Base-by-base conservation (phyloP, 306 rosid genomes). In the Mimosa bimucronata region DNA sequence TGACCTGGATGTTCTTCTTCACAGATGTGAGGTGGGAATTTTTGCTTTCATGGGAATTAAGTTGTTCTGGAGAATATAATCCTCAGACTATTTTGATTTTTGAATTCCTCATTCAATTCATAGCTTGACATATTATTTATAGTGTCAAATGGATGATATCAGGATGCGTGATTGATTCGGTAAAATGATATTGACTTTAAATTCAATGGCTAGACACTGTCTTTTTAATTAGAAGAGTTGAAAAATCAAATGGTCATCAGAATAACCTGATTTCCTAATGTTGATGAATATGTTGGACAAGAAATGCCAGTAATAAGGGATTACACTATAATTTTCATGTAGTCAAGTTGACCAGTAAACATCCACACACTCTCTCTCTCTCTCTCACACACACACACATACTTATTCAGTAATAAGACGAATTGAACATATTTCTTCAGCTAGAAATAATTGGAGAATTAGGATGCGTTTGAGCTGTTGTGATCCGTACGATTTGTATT, bases 1-100 rank as follows among this genome's bases (percentile, higher is more conserved):
- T 83, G 99, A 95, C 83, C 86, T 95, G 80, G 99, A 95, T 84
- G 90, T 90, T 78, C 97, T 95, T 76, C 97, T 95, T 86, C 97
- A 90, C 76, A 91, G 99, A 88, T 89, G 87, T 44, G 96, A 95
- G 99, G 98, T 95, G 76, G 86, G 83, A 74, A 26, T 48, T 73
- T 79, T 52, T 37, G 52, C 38, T 40, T 42, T 46, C 55, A 61
- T 77, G 26, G 7, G 15, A 41, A 48, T 41, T 68, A 16, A 30
- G 79, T 83, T 81, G 3, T 66, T 65, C 76, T 78, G 61, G 57
- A n/a, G n/a, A n/a, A n/a, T n/a, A n/a, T n/a, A n/a, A n/a, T n/a
- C n/a, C n/a, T n/a, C n/a, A n/a, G n/a, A n/a, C n/a, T n/a, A n/a
- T n/a, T n/a, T n/a, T n/a, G n/a, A n/a, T n/a, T n/a, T n/a, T n/a